These are phyloP conservation scores for Cercospora janseana DNA, from an alignment of 2,329 filamentous ascomycete genomes.

Conservation along the genomic window DNA sequence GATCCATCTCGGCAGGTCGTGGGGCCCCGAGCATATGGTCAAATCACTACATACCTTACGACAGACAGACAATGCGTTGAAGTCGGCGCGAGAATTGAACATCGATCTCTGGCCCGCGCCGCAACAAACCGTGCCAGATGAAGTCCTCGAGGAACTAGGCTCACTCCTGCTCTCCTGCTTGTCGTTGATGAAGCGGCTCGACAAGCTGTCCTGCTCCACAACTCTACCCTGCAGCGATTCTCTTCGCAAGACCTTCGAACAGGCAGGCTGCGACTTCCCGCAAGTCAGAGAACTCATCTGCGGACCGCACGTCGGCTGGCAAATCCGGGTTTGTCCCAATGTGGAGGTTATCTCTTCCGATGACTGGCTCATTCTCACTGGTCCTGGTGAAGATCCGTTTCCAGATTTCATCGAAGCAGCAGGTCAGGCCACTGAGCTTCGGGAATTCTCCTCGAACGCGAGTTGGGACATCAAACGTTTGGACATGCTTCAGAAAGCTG, in stretches of 20 bases:
- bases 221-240: neutral
- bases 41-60: neutral
- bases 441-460: constrained; percentile 2
- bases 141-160: neutral
- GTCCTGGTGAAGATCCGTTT: neutral
- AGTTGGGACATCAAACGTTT: neutral
- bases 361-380: neutral
- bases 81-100: neutral
- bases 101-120: constrained; percentile 1
- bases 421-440: neutral
- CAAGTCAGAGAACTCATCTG: neutral
- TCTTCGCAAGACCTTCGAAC: neutral
- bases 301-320: neutral
- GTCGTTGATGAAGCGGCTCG: neutral
- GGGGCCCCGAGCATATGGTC: constrained; percentile 6
- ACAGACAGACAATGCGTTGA: neutral
- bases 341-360: constrained; percentile 1
- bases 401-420: constrained; percentile 1
- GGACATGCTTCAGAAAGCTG: neutral
- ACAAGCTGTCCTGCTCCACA: neutral
- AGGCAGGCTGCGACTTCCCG: neutral
- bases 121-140: neutral
- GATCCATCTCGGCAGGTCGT: neutral
- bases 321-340: neutral
- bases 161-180: neutral